Base-by-base conservation (phyloP, 2,329 filamentous ascomycete species). In the Fusarium sp. region DNA sequence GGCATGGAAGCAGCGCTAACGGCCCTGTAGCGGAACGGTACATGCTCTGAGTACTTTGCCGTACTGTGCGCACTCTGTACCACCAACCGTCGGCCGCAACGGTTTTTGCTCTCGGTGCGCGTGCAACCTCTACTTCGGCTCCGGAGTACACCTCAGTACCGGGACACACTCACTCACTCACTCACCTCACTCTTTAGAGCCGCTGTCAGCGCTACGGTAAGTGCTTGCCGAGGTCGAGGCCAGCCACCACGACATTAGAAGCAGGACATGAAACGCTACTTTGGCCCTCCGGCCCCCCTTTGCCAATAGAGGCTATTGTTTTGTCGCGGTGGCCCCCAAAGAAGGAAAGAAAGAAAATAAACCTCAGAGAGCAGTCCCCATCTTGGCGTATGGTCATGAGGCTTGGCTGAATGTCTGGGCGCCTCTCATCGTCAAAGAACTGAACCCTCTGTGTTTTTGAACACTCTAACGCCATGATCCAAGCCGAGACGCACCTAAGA, bases 201-300 rank as follows among this genome's bases (percentile, higher is more conserved):
- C 68, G 35, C 70, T 35, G 69, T 74, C 65, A 62, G 72, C 72
- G 45, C 72, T 69, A 70, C 57, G 52, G 62, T 47, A 37, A 31
- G 27, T 52, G 47, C 29, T 31, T 56, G 35, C 62, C 38, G 50
- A 34, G 31, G 62, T 47, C 69, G 62, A 70, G 69, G 66, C 72
- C 65, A 54, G 63, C 65, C 64, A 62, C 72, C 35, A 66, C 68
- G 27, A 45, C 56, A 45, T 40, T 24, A 37, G 50, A 31, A 47
- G 45, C 69, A 57, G 50, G 34, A 35, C 56, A 57, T 69, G 72
- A 74, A 74, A 74, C 72, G 52, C 69, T 66, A 35, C 31, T 57
- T 63, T 35, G 65, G 45, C 61, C 60, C 69, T 63, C 35, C 65
- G 35, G 62, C 67, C 60, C 47, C 47, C 71, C 42, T 62, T 62